These are phyloP conservation scores for Cicer yamashitae DNA, from an alignment of 306 rosid species.

Conservation along the genomic window DNA sequence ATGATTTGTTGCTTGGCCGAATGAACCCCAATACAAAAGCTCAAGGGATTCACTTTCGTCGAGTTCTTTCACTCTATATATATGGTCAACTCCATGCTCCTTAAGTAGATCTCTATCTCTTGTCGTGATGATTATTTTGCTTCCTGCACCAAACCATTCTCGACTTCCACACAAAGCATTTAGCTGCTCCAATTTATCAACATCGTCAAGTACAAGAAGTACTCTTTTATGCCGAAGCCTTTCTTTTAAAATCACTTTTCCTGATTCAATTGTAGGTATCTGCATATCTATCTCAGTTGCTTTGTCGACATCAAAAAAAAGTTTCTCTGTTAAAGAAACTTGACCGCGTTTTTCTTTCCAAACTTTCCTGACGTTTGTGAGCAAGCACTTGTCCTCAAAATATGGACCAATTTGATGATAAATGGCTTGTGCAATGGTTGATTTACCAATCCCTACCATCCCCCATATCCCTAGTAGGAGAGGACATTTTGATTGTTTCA, in stretches of 20 bases:
- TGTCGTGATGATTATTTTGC: conserved; percentile 35
- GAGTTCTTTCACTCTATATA: not conserved
- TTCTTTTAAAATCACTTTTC: not conserved
- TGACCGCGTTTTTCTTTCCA: not conserved
- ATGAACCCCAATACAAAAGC: conserved; percentile 25
- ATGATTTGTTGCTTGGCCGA: not conserved
- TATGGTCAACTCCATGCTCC: not conserved
- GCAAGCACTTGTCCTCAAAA: conserved; percentile 7
- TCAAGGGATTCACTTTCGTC: not conserved
- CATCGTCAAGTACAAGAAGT: conserved; percentile 35
- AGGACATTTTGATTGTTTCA: not conserved
- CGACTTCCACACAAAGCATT: not conserved
- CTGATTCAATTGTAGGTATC: not conserved
- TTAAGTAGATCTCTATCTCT: not conserved
- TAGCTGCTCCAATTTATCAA: not conserved
- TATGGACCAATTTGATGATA: not conserved
- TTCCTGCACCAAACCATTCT: conserved; percentile 27
- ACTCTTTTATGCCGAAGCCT: not conserved
- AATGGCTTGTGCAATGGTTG: conserved; percentile 20
- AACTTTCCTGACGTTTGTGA: not conserved
- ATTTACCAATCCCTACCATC: conserved; percentile 29
- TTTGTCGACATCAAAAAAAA: not conserved
- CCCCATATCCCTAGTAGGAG: conserved; percentile 23
- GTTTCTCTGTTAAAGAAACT: not conserved
- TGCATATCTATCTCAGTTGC: not conserved